Conservation (phyloP, 1,284 basidiomycete species). For the Kalmanozyma brasiliensis region DNA sequence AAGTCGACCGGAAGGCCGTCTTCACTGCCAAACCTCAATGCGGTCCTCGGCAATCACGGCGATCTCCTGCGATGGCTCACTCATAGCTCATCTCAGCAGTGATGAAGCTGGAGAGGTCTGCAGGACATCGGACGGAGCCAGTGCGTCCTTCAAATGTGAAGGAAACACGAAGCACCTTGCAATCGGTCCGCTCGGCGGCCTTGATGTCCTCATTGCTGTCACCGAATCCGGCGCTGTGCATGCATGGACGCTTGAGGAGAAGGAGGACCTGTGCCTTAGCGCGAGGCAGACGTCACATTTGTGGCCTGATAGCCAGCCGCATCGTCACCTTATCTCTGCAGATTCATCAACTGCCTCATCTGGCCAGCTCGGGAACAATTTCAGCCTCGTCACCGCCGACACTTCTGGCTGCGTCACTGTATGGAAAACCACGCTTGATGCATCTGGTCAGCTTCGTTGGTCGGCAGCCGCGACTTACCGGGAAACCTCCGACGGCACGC, state of each 20-base stretch:
- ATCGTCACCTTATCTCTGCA: slow-evolving; percentile 10
- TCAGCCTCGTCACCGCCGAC: slow-evolving; percentile 17
- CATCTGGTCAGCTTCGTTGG: slow-evolving; percentile 11
- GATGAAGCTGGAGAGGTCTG: slow-evolving; percentile 11
- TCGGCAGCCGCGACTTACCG: slow-evolving; percentile 1
- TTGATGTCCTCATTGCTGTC: slow-evolving; percentile 9
- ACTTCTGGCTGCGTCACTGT: slow-evolving; percentile 12
- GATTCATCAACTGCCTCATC: slow-evolving; percentile 2
- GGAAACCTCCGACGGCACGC: neutral
- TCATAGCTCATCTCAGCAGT: slow-evolving; percentile 1
- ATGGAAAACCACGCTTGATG: neutral
- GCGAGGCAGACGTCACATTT: neutral
- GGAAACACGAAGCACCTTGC: slow-evolving; percentile 11
- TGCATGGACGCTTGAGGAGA: slow-evolving; percentile 12
- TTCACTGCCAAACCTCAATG: slow-evolving; percentile 7
- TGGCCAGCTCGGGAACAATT: neutral
- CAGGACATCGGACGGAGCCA: slow-evolving; percentile 3
- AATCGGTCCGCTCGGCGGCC: slow-evolving; percentile 2
- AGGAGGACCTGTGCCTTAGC: slow-evolving; percentile 1
- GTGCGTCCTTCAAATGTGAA: slow-evolving; percentile 8
- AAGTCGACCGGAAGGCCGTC: neutral
- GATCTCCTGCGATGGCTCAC: slow-evolving; percentile 15
- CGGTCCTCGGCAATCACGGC: neutral
- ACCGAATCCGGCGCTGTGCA: slow-evolving; percentile 3
- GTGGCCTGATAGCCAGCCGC: neutral